Percentiles rank a stretch among this genome's conserved stretches.
Conservation (phyloP, 2,329 filamentous ascomycete species). For the Aspergillus fischeri region DNA sequence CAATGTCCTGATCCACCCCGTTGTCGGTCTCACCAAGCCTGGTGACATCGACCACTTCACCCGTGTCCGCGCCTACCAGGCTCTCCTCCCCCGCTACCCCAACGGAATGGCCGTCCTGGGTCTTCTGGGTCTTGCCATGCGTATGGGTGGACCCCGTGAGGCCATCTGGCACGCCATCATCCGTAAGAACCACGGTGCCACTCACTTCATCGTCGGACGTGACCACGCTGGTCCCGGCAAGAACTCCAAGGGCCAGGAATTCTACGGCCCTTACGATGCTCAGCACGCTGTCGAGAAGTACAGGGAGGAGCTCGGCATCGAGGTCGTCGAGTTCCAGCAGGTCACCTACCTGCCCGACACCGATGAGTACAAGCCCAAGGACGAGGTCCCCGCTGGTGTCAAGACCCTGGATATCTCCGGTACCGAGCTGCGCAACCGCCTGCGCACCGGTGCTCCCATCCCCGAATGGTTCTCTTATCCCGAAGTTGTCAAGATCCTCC, state of each 20-base stretch:
- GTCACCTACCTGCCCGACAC: conserved; percentile 98
- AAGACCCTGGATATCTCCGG: conserved; percentile 85
- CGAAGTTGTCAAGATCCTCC: conserved; percentile 92
- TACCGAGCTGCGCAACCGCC: conserved; percentile 85
- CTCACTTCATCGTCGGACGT: conserved; percentile 98
- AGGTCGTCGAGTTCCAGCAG: conserved; percentile 99
- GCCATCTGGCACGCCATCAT: conserved; percentile 99
- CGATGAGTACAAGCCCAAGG: conserved; percentile 92
- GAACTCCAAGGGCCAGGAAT: conserved; percentile 94
- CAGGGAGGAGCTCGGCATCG: conserved; percentile 92
- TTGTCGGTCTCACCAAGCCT: conserved; percentile 96
- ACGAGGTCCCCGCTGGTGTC: conserved; percentile 78
- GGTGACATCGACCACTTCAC: conserved; percentile 99
- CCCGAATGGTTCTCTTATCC: conserved; percentile 99
- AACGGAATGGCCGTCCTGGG: conserved; percentile 98
- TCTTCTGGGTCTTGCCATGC: conserved; percentile 93
- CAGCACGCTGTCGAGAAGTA: conserved; percentile 96
- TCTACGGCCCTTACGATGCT: conserved; percentile 97
- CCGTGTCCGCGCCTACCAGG: conserved; percentile 97
- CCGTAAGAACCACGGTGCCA: conserved; percentile 98
- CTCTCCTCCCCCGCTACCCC: conserved; percentile 90
- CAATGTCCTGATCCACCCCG: conserved; percentile 98
- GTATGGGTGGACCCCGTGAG: conserved; percentile 97
- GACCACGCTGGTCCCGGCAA: conserved; percentile 97
- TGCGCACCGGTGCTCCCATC: conserved; percentile 88